Evolutionary conservation across 805 yeast genomes (phyloP).

Genomic region (Candida morakotiae): DNA sequence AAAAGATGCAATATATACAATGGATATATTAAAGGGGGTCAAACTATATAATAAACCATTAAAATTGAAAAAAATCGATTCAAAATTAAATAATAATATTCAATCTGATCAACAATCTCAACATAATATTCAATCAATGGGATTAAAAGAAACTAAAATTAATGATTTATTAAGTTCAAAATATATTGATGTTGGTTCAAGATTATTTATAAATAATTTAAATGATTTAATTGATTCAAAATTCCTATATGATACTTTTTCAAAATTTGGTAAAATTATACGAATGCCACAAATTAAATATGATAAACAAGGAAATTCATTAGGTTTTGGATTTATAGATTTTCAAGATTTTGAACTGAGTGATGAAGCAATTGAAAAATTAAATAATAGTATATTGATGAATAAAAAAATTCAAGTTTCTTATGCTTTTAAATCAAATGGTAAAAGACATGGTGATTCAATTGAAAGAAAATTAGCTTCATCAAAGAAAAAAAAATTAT

Average conservation of each 20-base stretch:
- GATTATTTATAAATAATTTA: slow-evolving; percentile 53
- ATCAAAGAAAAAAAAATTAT: slow-evolving; percentile 36
- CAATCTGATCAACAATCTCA: slow-evolving; percentile 10
- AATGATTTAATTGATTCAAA: slow-evolving; percentile 63
- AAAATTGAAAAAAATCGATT: slow-evolving; percentile 50
- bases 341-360: slow-evolving; percentile 63
- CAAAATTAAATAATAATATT: slow-evolving; percentile 3
- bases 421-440: slow-evolving; percentile 69
- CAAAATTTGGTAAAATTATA: slow-evolving; percentile 62
- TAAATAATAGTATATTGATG: slow-evolving; percentile 69
- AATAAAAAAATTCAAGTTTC: slow-evolving; percentile 57
- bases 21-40: slow-evolving; percentile 55
- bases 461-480: slow-evolving; percentile 70
- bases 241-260: slow-evolving; percentile 53
- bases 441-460: slow-evolving; percentile 66
- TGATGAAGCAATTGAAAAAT: slow-evolving; percentile 64
- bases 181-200: slow-evolving; percentile 47
- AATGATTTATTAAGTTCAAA: slow-evolving; percentile 10
- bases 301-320: slow-evolving; percentile 45
- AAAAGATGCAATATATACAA: slow-evolving; percentile 68
- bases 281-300: slow-evolving; percentile 48
- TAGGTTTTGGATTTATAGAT: slow-evolving; percentile 64
- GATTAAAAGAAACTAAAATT: not conserved
- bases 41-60: slow-evolving; percentile 58
- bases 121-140: slow-evolving; percentile 8